Evolutionary conservation across 345 rosid species (phyloP).

Genomic region (rapeseed (Brassica napus)): Da-Ae NC_063448.1:19922501-19923000

Average conservation of each 20-base stretch:
- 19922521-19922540: conserved; percentile 26
- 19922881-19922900: conserved; percentile 31
- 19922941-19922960: conserved; percentile 38
- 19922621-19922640: not conserved
- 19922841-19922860: not conserved
- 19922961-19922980: conserved; percentile 37
- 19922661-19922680: not conserved
- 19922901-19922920: conserved; percentile 31
- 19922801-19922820: not conserved
- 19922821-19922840: conserved; percentile 11
- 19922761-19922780: conserved; percentile 9
- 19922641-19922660: not conserved
- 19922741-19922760: not conserved
- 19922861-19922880: conserved; percentile 14
- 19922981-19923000: conserved; percentile 38
- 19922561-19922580: not conserved
- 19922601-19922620: not conserved
- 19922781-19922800: conserved; percentile 18
- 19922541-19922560: conserved; percentile 21
- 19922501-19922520: conserved; percentile 31
- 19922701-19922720: not conserved
- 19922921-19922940: conserved; percentile 19
- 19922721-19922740: not conserved
- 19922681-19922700: not conserved
- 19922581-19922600: not conserved